Percentiles rank a stretch among this genome's conserved stretches.
Conservation (phyloP, 805 yeast genomes). For the Priceomyces carsonii region DNA sequence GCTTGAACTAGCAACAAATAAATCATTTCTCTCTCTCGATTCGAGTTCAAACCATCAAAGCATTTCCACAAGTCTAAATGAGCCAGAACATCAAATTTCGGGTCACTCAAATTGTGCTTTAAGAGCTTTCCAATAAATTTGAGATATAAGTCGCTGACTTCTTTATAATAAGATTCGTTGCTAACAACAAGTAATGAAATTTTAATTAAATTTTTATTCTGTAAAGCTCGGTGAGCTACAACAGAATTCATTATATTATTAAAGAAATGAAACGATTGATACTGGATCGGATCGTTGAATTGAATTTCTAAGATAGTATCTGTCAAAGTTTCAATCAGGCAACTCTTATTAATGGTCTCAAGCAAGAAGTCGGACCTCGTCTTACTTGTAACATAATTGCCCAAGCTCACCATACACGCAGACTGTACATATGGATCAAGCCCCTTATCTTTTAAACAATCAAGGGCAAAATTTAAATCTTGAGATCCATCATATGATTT, state of each 20-base stretch:
- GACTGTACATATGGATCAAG: constrained; percentile 26
- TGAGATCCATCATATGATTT: constrained; percentile 22
- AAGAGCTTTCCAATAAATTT: constrained; percentile 28
- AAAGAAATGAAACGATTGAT: constrained; percentile 37
- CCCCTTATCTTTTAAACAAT: constrained; percentile 5
- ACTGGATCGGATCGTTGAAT: constrained; percentile 36
- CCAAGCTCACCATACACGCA: constrained; percentile 32
- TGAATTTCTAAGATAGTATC: constrained; percentile 17
- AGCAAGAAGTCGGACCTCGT: constrained; percentile 14
- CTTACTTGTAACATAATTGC: constrained; percentile 30
- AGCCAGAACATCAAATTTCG: constrained; percentile 2
- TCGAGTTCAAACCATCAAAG: constrained; percentile 10
- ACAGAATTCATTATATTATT: constrained; percentile 25
- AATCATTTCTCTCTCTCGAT: constrained; percentile 18
- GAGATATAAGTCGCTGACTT: constrained; percentile 25
- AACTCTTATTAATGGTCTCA: constrained; percentile 5
- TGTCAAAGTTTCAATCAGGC: constrained; percentile 16
- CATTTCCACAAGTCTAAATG: constrained; percentile 10
- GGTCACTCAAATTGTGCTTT: constrained; percentile 2
- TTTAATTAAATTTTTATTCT: constrained; percentile 15
- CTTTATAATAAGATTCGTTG: constrained; percentile 35
- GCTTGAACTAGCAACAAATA: constrained; percentile 23
- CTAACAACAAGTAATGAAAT: constrained; percentile 31
- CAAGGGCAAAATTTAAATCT: constrained; percentile 19
- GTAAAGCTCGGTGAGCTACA: constrained; percentile 13